Conservation (phyloP, 768 basidiomycete species). For the Pleurotus ostreatus region DNA sequence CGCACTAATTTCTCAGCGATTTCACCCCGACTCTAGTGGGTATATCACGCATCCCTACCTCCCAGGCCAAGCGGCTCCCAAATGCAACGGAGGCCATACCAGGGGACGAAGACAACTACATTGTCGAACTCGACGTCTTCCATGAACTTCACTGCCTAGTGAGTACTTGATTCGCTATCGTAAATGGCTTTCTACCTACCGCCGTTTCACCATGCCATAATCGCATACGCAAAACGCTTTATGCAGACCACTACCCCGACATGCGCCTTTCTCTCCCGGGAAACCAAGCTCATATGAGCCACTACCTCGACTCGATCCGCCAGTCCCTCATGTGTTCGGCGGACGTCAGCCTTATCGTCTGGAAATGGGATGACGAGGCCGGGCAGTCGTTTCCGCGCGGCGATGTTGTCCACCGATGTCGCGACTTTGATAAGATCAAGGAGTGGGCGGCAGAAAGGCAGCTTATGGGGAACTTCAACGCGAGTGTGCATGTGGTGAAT, state of each 20-base stretch:
- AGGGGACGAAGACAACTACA: slow-evolving; percentile 16
- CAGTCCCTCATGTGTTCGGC: slow-evolving; percentile 15
- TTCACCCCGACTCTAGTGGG: background rate
- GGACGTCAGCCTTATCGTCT: slow-evolving; percentile 15
- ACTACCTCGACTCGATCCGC: slow-evolving; percentile 17
- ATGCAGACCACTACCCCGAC: too few species aligned
- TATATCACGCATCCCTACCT: slow-evolving; percentile 11
- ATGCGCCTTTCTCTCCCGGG: too few species aligned
- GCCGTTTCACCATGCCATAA: too few species aligned
- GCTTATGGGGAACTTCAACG: too few species aligned
- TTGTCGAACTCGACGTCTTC: slow-evolving; percentile 18
- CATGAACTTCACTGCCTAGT: too few species aligned
- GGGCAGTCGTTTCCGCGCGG: background rate
- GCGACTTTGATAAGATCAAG: background rate
- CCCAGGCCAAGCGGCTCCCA: slow-evolving; percentile 18
- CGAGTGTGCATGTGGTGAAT: too few species aligned
- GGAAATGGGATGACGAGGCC: slow-evolving; percentile 14
- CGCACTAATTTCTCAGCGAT: background rate
- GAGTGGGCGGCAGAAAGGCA: background rate
- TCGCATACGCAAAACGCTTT: too few species aligned
- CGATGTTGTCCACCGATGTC: background rate
- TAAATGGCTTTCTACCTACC: too few species aligned
- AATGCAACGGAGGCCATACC: slow-evolving; percentile 19
- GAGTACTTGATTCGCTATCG: too few species aligned
- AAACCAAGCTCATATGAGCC: slow-evolving; percentile 14